These are phyloP conservation scores for Bocquillonia castaneifolia DNA, from an alignment of 441 rosid genomes.

Conservation along the genomic window DNA sequence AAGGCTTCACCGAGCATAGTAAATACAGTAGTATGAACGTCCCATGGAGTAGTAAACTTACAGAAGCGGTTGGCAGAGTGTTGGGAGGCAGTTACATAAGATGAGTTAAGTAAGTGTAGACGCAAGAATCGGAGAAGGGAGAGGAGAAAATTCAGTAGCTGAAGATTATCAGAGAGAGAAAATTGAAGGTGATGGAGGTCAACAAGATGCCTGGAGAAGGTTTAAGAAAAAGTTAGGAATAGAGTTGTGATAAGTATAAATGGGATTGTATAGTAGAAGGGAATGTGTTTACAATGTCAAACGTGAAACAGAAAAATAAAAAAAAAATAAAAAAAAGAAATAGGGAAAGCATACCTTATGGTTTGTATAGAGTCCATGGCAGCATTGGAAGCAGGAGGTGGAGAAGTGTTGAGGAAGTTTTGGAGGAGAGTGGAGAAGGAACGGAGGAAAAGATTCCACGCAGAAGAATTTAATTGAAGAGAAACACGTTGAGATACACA, in stretches of 20 bases:
- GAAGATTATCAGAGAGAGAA: conserved; percentile 42
- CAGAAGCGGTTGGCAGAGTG: conserved; percentile 38
- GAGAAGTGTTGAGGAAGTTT: conserved; percentile 39
- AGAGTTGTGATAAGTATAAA: too few relatives aligned
- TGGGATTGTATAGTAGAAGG: too few relatives aligned
- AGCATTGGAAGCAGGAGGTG: conserved; percentile 26
- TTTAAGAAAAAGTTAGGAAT: too few relatives aligned
- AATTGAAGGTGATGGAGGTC: conserved; percentile 33
- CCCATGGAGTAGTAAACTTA: conserved; percentile 49
- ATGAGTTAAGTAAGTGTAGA: conserved; percentile 33
- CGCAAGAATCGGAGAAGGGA: conserved; percentile 37
- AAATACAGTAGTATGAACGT: conserved; percentile 49
- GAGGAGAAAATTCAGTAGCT: conserved; percentile 62
- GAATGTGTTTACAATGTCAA: too few relatives aligned
- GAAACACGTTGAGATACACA: conserved; percentile 38
- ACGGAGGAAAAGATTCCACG: conserved; percentile 49
- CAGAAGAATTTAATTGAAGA: conserved; percentile 47
- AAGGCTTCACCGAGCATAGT: conserved; percentile 63
- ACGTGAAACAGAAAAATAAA: background rate
- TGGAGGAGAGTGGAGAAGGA: conserved; percentile 42
- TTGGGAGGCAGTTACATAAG: conserved; percentile 30
- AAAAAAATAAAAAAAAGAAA: background rate
- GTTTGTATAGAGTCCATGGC: conserved; percentile 52
- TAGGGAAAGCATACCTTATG: conserved; percentile 39
- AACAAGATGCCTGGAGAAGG: conserved; percentile 41